Conservation (phyloP, 345 rosid genomes). For the Erucastrum elatum region DNA sequence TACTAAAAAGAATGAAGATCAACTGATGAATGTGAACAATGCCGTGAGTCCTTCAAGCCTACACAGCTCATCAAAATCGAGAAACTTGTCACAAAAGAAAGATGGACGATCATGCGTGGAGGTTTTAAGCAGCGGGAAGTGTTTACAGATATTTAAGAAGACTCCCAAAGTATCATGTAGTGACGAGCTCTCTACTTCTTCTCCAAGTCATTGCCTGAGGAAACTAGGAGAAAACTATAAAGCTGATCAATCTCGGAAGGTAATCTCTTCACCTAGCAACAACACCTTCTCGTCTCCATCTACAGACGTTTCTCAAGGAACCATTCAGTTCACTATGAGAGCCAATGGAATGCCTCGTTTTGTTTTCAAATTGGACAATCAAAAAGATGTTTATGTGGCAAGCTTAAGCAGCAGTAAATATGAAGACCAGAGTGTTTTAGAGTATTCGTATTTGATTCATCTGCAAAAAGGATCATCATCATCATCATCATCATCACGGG, state of each 20-base stretch:
- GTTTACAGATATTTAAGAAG: conserved; percentile 46
- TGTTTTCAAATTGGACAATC: conserved; percentile 60
- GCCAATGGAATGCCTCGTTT: conserved; percentile 53
- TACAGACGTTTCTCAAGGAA: conserved; percentile 51
- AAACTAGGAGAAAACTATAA: neutral
- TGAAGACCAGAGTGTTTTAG: conserved; percentile 37
- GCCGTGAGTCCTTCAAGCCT: conserved; percentile 28
- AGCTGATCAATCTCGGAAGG: neutral
- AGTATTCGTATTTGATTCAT: conserved; percentile 55
- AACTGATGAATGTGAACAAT: conserved; percentile 23
- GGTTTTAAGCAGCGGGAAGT: conserved; percentile 43
- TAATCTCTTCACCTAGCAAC: neutral
- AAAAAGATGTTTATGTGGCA: conserved; percentile 57
- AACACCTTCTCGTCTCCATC: conserved; percentile 34
- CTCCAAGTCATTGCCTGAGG: conserved; percentile 44
- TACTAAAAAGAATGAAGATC: conserved; percentile 46
- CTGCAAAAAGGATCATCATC: conserved; percentile 38
- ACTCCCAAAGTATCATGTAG: conserved; percentile 46
- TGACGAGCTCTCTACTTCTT: conserved; percentile 22
- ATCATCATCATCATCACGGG: conserved; percentile 8
- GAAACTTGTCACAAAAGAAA: conserved; percentile 41
- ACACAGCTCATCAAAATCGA: conserved; percentile 22
- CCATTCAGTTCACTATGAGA: conserved; percentile 65
- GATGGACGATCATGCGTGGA: conserved; percentile 33
- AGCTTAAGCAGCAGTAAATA: conserved; percentile 42